A percentile compares a stretch with the other conserved stretches of the same genome.
Evolutionary conservation across 176 grass and related monocot species (phyloP).

Genomic region (Eleusine coracana): DNA sequence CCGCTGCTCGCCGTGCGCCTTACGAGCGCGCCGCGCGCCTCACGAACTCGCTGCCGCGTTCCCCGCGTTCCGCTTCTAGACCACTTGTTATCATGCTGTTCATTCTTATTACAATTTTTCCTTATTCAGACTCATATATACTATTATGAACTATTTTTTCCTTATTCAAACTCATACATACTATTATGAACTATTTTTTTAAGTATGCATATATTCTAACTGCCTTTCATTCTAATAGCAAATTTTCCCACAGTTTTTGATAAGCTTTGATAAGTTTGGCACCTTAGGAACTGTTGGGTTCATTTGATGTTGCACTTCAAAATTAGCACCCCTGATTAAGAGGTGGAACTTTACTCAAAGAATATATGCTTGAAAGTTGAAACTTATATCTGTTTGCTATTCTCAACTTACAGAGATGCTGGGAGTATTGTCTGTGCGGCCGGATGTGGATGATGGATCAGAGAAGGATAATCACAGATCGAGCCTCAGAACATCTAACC

Average conservation of each 20-base stretch:
- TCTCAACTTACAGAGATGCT: slow-evolving; percentile 50
- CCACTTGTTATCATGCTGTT: not conserved
- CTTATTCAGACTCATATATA: not conserved
- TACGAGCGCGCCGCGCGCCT: too few species aligned
- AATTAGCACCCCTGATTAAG: slow-evolving; percentile 16
- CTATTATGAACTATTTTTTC: too few species aligned
- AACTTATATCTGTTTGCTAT: slow-evolving; percentile 18
- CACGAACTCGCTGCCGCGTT: too few species aligned
- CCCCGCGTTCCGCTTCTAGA: not conserved
- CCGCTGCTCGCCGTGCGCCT: not conserved
- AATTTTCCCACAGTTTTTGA: not conserved
- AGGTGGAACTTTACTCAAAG: not conserved
- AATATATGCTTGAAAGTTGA: slow-evolving; percentile 20
- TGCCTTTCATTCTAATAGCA: too few species aligned
- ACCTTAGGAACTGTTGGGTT: not conserved
- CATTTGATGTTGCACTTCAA: not conserved
- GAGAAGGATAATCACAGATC: slow-evolving; percentile 33
- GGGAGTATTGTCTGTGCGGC: slow-evolving; percentile 62
- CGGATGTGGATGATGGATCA: slow-evolving; percentile 48
- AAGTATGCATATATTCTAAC: not conserved
- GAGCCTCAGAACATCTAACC: slow-evolving; percentile 17
- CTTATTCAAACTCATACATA: too few species aligned
- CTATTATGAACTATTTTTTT: not conserved
- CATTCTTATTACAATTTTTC: not conserved
- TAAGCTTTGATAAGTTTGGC: not conserved